Base-by-base conservation (phyloP, 2,329 filamentous ascomycete species). In the Epichloe gansuensis region DNA sequence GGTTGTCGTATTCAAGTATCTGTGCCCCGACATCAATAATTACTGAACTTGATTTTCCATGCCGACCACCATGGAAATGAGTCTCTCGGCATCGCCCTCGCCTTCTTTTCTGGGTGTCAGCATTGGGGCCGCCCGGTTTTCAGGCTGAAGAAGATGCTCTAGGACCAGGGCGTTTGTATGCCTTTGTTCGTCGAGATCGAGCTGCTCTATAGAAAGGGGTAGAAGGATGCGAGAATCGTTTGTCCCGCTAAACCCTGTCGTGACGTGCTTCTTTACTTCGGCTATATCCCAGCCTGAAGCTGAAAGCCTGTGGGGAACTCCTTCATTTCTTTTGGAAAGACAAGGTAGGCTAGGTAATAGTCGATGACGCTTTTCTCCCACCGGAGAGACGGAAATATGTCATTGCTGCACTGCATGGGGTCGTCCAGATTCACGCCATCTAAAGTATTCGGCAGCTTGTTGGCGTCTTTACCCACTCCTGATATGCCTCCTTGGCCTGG, bases 11-110 rank as follows among this genome's bases (percentile, higher is more conserved):
- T 34, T 89, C 84, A 0, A 90, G 63, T 5, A 90, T 77, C 48
- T 84, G 80, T 0, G 86, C 85, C 0, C 86, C 85, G 0, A 86
- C 83, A 56, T 90, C 85, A 0, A 90, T 69, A 1, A 90, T 75
- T 0, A 89, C 83, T 0, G 72, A 0, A 77, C 69, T 0, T 66
- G 61, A 0, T 68, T 66, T 0, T 68, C 44, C 45, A 77, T 63
- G 0, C 46, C 46, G 0, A 67, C 61, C 0, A 85, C 44, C 38
- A 59, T 62, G 0, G 64, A 35, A 0, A 89, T 59, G 0, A 86
- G 59, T 1, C 60, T 55, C 11, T 72, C 61, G 0, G 72, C 71
- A 5, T 62, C 56, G 0, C 57, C 51, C 8, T 45, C 50, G 0
- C 37, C 41, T 0, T 46, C 48, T 8, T 50, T 39, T 8, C 41